A percentile compares a stretch with the other conserved stretches of the same genome.
phyloP scores from a whole-genome alignment of 495 filamentous ascomycete species.

The Rostrohypoxylon terebratum region DNA sequence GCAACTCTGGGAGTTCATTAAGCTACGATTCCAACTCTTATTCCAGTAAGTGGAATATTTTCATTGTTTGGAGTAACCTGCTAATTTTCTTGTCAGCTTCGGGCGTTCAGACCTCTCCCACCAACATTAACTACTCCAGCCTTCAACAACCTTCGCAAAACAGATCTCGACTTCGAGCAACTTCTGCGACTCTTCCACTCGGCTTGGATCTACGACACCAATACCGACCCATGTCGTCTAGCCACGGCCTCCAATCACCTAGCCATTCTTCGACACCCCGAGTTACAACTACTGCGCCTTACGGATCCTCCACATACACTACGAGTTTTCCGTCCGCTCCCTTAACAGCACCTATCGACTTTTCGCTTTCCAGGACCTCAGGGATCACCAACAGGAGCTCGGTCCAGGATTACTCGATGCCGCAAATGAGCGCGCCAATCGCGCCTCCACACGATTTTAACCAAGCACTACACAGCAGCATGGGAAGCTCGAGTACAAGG shows the following conservation, averaged over 20 bases:
- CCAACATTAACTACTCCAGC: slow-evolving; percentile 60
- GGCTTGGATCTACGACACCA: slow-evolving; percentile 62
- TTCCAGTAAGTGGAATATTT: slow-evolving; percentile 58
- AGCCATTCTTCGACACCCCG: slow-evolving; percentile 56
- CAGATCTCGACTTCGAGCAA: slow-evolving; percentile 59
- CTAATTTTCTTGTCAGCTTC: slow-evolving; percentile 52
- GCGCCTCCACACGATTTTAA: slow-evolving; percentile 64
- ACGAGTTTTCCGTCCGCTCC: slow-evolving; percentile 65
- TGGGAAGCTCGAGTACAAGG: slow-evolving; percentile 55
- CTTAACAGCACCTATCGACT: slow-evolving; percentile 65
- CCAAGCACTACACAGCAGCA: slow-evolving; percentile 62
- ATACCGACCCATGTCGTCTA: slow-evolving; percentile 58
- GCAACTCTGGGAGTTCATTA: slow-evolving; percentile 52
- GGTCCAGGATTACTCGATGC: slow-evolving; percentile 64
- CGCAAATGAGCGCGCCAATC: slow-evolving; percentile 68
- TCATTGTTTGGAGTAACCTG: slow-evolving; percentile 16
- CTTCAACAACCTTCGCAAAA: slow-evolving; percentile 58
- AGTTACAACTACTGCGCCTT: slow-evolving; percentile 54
- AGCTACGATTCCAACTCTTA: slow-evolving; percentile 65
- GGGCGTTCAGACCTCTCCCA: slow-evolving; percentile 60
- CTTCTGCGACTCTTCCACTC: slow-evolving; percentile 60
- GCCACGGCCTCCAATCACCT: slow-evolving; percentile 54
- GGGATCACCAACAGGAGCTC: slow-evolving; percentile 50
- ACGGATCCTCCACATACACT: slow-evolving; percentile 60
- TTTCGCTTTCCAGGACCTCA: slow-evolving; percentile 62